phyloP scores from a whole-genome alignment of 2,329 filamentous ascomycete genomes.

The Pezicula radicicola region DNA sequence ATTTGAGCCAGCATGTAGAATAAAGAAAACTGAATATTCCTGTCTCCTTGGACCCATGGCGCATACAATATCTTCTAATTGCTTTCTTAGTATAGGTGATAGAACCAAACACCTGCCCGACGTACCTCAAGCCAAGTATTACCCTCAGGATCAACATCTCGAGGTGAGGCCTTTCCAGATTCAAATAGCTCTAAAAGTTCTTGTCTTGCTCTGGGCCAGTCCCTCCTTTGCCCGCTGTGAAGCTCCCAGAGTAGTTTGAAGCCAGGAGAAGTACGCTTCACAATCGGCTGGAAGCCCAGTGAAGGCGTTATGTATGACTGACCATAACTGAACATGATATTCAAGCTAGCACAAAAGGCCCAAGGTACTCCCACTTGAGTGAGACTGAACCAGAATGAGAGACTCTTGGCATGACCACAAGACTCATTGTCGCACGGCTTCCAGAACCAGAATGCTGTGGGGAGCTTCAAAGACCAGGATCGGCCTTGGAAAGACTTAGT shows the following conservation, averaged over 20 bases:
- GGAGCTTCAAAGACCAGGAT: background rate
- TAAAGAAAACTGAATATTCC: background rate
- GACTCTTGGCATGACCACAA: background rate
- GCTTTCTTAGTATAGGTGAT: background rate
- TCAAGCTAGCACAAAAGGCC: background rate
- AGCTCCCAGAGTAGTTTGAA: constrained; percentile 2
- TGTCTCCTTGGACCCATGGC: background rate
- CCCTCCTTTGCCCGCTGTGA: background rate
- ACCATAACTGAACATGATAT: background rate
- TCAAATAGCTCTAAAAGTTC: constrained; percentile 3
- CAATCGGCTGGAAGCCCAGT: background rate
- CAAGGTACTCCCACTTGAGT: background rate
- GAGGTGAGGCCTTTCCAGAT: background rate
- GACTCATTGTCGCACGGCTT: background rate
- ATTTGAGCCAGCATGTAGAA: constrained; percentile 1
- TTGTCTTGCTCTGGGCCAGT: background rate
- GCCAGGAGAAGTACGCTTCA: constrained; percentile 3
- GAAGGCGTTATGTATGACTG: background rate
- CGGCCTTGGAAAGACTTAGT: background rate
- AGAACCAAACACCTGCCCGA: background rate
- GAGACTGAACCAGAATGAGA: constrained; percentile 1
- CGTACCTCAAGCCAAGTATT: constrained; percentile 3
- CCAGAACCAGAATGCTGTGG: background rate
- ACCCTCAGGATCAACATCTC: constrained; percentile 1
- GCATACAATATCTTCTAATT: background rate